Conservation (phyloP, 148 eudicot genomes). For the Arctostaphylos glauca region DNA sequence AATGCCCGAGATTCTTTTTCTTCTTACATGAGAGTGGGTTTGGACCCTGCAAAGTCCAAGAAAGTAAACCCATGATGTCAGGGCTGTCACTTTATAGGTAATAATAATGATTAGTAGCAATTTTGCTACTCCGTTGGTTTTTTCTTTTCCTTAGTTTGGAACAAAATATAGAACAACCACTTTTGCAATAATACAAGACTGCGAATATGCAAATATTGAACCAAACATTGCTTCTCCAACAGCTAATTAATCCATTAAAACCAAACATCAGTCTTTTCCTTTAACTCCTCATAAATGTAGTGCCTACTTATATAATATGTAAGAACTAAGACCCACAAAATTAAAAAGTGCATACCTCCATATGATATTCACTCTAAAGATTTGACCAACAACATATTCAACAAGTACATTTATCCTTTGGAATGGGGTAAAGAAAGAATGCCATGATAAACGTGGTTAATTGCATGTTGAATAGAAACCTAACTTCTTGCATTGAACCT, state of each 20-base stretch:
- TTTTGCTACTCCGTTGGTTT: neutral
- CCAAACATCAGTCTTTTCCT: neutral
- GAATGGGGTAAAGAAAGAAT: neutral
- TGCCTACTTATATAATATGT: neutral
- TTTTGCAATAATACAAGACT: neutral
- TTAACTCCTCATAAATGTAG: neutral
- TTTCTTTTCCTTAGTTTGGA: neutral
- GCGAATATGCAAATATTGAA: neutral
- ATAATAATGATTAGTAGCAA: neutral
- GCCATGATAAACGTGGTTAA: neutral
- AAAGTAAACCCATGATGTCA: neutral
- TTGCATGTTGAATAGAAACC: neutral
- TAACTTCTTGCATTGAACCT: neutral
- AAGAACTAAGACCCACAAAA: neutral
- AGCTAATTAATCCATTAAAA: neutral
- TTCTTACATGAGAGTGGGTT: constrained; percentile 87
- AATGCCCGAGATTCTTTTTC: constrained; percentile 49
- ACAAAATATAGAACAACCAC: neutral
- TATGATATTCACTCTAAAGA: neutral
- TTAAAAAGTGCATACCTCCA: neutral
- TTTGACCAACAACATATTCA: neutral
- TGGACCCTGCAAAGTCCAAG: constrained; percentile 62
- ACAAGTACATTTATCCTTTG: neutral
- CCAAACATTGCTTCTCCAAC: neutral
- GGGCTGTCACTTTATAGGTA: neutral